Evolutionary conservation across 257 asterid species (phyloP).

Genomic region (Primulina eburnea): DNA sequence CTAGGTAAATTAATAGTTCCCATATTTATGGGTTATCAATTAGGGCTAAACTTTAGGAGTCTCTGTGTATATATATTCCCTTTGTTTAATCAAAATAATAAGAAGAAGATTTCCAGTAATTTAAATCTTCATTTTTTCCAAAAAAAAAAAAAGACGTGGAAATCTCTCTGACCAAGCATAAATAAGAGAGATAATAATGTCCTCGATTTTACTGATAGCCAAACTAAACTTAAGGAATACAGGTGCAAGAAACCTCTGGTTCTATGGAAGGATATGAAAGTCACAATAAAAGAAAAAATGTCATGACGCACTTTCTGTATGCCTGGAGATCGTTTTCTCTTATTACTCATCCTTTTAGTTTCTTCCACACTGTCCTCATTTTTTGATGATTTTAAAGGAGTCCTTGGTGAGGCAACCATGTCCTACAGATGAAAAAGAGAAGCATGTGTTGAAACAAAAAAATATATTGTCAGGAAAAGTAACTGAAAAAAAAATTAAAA

Average conservation of each 20-base stretch:
- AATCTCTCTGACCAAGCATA: constrained; percentile 11
- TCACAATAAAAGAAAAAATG: neutral
- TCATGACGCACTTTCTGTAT: constrained; percentile 46
- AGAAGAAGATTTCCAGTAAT: no score
- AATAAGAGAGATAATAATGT: neutral
- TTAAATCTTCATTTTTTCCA: no score
- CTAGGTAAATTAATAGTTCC: no score
- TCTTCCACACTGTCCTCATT: constrained; percentile 49
- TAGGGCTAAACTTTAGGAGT: no score
- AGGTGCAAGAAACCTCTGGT: constrained; percentile 1
- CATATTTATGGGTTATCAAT: no score
- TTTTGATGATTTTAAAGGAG: constrained; percentile 48
- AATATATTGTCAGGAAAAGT: constrained; percentile 14
- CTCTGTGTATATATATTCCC: no score
- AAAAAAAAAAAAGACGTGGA: no score
- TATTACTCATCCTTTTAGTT: constrained; percentile 42
- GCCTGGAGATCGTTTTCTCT: constrained; percentile 65
- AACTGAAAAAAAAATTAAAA: constrained; percentile 12
- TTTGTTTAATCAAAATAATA: no score
- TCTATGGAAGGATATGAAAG: neutral
- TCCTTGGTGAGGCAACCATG: constrained; percentile 40
- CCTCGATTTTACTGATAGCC: constrained; percentile 1
- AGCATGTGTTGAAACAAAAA: constrained; percentile 9
- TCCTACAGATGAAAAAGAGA: constrained; percentile 34
- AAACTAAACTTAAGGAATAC: constrained; percentile 12